phyloP scores from a whole-genome alignment of 2,329 filamentous ascomycete species.

The Metarhizium anisopliae region DNA sequence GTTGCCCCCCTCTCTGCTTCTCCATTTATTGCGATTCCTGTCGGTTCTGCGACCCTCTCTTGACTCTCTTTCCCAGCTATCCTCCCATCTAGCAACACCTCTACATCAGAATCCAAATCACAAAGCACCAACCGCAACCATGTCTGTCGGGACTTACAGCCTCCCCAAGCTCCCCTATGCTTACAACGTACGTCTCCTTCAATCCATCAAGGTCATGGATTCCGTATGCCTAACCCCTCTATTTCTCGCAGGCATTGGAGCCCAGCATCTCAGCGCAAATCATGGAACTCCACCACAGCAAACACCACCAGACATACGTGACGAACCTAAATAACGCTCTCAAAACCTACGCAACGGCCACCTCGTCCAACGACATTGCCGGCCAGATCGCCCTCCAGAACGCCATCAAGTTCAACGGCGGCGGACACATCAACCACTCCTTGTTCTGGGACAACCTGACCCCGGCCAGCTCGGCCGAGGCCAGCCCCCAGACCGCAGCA shows the following conservation, averaged over 20 bases:
- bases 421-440: slow-evolving; percentile 87
- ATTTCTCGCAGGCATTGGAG: slow-evolving; percentile 50
- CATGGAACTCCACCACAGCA: slow-evolving; percentile 73
- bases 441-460: slow-evolving; percentile 85
- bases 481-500: slow-evolving; percentile 41
- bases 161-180: slow-evolving; percentile 60
- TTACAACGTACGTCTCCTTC: slow-evolving; percentile 50
- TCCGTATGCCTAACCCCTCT: slow-evolving; percentile 36
- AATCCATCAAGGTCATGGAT: slow-evolving; percentile 6
- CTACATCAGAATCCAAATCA: too few species aligned
- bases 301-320: slow-evolving; percentile 74
- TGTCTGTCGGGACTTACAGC: slow-evolving; percentile 39
- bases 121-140: slow-evolving; percentile 9
- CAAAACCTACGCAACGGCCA: slow-evolving; percentile 47
- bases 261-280: slow-evolving; percentile 68
- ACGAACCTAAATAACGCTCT: slow-evolving; percentile 64
- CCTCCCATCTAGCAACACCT: neutral
- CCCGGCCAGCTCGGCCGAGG: slow-evolving; percentile 48
- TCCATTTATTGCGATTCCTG: too few species aligned
- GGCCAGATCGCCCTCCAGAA: slow-evolving; percentile 59
- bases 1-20: neutral
- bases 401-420: slow-evolving; percentile 78
- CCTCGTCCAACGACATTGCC: slow-evolving; percentile 48
- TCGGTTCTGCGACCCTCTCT: neutral
- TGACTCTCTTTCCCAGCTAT: neutral